These are phyloP conservation scores for Xylaria sp. DNA, from an alignment of 2,329 filamentous ascomycete genomes.

Conservation along the genomic window DNA sequence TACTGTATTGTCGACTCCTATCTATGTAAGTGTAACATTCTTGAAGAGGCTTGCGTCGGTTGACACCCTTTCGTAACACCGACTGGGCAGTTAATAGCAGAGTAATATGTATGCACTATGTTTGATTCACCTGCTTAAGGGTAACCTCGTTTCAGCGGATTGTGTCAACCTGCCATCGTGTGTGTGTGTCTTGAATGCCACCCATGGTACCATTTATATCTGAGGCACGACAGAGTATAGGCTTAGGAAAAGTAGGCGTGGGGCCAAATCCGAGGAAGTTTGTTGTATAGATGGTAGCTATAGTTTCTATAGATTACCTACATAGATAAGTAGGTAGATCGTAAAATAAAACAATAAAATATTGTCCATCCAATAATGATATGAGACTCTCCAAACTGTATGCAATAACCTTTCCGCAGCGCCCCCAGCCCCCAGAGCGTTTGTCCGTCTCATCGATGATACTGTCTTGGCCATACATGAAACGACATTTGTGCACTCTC, in stretches of 20 bases:
- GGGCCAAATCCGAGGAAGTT: conserved; percentile 5
- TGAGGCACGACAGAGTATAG: not conserved
- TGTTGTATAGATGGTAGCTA: conserved; percentile 8
- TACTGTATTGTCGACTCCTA: not conserved
- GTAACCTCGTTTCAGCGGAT: not conserved
- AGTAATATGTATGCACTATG: not conserved
- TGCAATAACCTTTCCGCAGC: conserved; percentile 13
- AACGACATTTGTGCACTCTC: conserved; percentile 22
- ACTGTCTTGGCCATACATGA: conserved; percentile 22
- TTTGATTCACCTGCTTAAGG: too few species aligned
- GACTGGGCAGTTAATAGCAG: not conserved
- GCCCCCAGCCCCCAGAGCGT: conserved; percentile 10
- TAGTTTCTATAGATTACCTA: conserved; percentile 15
- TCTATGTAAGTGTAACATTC: not conserved
- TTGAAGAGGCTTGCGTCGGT: not conserved
- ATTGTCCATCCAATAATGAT: not conserved
- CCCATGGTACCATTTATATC: not conserved
- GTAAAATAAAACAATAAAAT: conserved; percentile 9
- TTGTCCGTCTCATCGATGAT: conserved; percentile 23
- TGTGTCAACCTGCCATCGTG: conserved; percentile 3
- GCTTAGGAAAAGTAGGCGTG: not conserved
- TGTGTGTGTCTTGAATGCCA: conserved; percentile 1
- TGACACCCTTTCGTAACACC: not conserved
- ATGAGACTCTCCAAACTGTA: conserved; percentile 19
- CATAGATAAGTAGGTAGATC: conserved; percentile 8